Percentiles rank a stretch among this genome's conserved stretches.
These are phyloP conservation scores for Plasmopara halstedii DNA, from an alignment of 352 stramenopile species.

Conservation along the genomic window DNA sequence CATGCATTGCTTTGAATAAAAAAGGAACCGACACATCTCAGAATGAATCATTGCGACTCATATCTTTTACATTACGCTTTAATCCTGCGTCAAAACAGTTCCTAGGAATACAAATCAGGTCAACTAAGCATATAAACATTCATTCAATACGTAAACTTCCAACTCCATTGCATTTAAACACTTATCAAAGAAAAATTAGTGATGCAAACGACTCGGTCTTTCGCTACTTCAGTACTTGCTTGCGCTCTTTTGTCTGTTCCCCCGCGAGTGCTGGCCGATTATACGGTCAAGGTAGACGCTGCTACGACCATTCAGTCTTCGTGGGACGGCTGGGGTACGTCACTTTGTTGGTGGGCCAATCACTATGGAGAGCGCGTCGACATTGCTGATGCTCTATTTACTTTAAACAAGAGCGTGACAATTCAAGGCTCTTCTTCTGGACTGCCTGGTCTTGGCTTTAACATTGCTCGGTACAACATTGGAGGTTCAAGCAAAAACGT, in stretches of 20 bases:
- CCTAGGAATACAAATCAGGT: too few relatives aligned
- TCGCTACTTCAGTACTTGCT: too few relatives aligned
- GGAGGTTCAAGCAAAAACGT: conserved; percentile 35
- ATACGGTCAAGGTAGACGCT: conserved; percentile 18
- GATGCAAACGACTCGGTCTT: too few relatives aligned
- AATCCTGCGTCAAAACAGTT: too few relatives aligned
- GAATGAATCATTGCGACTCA: too few relatives aligned
- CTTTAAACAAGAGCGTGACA: conserved; percentile 29
- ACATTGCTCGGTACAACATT: conserved; percentile 57
- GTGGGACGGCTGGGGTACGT: conserved; percentile 54
- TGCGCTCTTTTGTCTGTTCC: conserved; percentile 10
- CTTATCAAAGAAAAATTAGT: too few relatives aligned
- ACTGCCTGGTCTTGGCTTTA: conserved; percentile 38
- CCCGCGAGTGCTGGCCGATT: conserved; percentile 12
- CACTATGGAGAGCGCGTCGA: conserved; percentile 39
- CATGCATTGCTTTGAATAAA: too few relatives aligned
- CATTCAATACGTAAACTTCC: too few relatives aligned
- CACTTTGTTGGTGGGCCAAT: conserved; percentile 55
- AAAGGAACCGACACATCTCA: too few relatives aligned
- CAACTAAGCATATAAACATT: too few relatives aligned
- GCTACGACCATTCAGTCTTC: conserved; percentile 12
- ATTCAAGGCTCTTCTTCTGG: conserved; percentile 13
- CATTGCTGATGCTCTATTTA: conserved; percentile 47
- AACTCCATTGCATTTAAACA: too few relatives aligned
- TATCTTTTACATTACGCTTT: too few relatives aligned